phyloP scores from a whole-genome alignment of 768 basidiomycete species.

The Obba rivulosa region DNA sequence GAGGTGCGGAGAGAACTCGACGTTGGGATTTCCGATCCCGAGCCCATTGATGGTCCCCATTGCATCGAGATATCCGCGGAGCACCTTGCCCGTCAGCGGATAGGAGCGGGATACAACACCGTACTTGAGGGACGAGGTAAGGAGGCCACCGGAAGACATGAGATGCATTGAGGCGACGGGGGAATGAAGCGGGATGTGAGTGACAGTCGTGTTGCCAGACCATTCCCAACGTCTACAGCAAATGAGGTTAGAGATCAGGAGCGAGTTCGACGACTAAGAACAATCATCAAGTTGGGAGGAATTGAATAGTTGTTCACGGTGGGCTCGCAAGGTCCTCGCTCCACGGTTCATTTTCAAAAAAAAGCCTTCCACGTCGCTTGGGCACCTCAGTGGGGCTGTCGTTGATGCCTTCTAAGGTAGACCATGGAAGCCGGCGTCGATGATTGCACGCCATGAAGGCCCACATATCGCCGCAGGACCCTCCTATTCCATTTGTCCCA shows the following conservation, averaged over 20 bases:
- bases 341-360: background rate
- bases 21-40: constrained; percentile 69
- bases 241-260: background rate
- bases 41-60: constrained; percentile 51
- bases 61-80: constrained; percentile 66
- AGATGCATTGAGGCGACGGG: constrained; percentile 54
- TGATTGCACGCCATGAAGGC: too few species aligned
- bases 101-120: constrained; percentile 71
- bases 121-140: constrained; percentile 59
- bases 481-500: too few species aligned
- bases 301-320: background rate
- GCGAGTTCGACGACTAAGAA: too few species aligned
- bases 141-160: constrained; percentile 48
- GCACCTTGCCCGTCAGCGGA: constrained; percentile 62
- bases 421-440: too few species aligned
- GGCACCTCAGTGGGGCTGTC: too few species aligned
- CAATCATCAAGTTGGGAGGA: background rate
- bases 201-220: constrained; percentile 52
- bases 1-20: constrained; percentile 66
- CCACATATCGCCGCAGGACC: too few species aligned
- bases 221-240: constrained; percentile 60
- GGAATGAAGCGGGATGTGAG: constrained; percentile 61
- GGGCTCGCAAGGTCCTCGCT: background rate
- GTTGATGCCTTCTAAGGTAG: too few species aligned
- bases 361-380: too few species aligned